Base-by-base conservation (phyloP, 306 rosid genomes). In the Prunus fruticosa region DNA sequence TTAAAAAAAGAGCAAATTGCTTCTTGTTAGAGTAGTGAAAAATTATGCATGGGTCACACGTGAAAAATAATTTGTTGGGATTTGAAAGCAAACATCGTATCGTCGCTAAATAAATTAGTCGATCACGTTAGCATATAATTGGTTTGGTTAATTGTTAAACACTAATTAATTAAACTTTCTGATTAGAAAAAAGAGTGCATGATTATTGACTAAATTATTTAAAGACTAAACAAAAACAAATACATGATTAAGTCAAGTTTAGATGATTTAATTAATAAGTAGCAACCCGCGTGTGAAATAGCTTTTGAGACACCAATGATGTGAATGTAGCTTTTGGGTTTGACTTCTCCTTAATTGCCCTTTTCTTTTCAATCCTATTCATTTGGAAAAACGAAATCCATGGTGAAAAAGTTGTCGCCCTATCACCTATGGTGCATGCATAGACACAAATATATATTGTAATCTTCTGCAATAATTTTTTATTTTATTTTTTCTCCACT, bases 31-130 rank as follows among this genome's bases (percentile, higher is more conserved):
- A 62, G 3, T 62, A 62, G 22, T 30, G 30, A 30, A 58, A 4
- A 57, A 60, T n/a, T 71, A 32, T 69, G 72, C 80, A 81, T 69
- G 79, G 58, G 25, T 86, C 28, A 50, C 72, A 77, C 80, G 72
- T 71, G 83, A 62, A 80, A 58, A 80, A 61, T 47, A 67, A 14
- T 10, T 73, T 64, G 50, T 69, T 75, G 50, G 80, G 18, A 73
- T 56, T 28, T 56, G 69, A 57, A 73, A 66, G 50, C 53, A 56
- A 23, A n/a, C 72, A 57, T 49, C 19, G 25, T 50, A 45, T 57
- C 46, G 70, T 72, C 45, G 15, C 76, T 15, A 38, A 45, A 20
- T 76, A 45, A 76, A 45, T 53, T 54, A 38, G 50, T 14, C 76
- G 22, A 73, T 50, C 51, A 66, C 63, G 64, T 66, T 67, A 38